Base-by-base conservation (phyloP, 495 filamentous ascomycete species). In the Penicillium arizonense region DNA sequence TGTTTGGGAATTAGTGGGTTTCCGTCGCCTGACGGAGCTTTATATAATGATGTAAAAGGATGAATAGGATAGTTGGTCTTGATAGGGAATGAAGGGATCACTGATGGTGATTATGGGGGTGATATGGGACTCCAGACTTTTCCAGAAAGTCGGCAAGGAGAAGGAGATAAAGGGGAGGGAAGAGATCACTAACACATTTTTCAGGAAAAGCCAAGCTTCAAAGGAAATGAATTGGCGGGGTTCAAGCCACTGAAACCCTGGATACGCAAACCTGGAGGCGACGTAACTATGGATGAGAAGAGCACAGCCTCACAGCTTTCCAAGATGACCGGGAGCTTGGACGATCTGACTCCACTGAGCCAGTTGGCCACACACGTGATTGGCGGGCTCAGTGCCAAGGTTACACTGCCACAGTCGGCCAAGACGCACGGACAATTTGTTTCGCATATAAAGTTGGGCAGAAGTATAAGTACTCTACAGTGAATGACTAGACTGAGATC, bases 221-320 rank as follows among this genome's bases (percentile, higher is more conserved):
- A 55, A 57, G 48, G 32, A 39, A 42, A 35, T 43, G 44, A 43
- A 43, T 40, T 42, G 33, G 53, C 40, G 56, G 47, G 53, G 45
- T 41, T 57, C 41, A 52, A 65, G 56, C 62, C 62, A 62, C 62
- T 55, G 26, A 39, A 52, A 40, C 39, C 44, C 30, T 52, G 48
- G 54, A 39, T 52, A 20, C 35, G 3, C 26, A 33, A 50, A 51
- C 54, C 18, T 18, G 18, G 18, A 18, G 18, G 57, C 52, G 50
- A 57, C 28, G n/a, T 16, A n/a, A 14, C 20, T 12, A 4, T 4
- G 35, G n/a, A 26, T 33, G 20, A 14, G 41, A 18, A 50, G 30
- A 24, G 48, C 48, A 42, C 39, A 50, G 48, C 48, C 48, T 43
- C 24, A 21, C 5, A 30, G 28, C 28, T 30, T 30, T 30, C 5